Base-by-base conservation (phyloP, 345 rosid genomes). In the Pelargonium nanum region DNA sequence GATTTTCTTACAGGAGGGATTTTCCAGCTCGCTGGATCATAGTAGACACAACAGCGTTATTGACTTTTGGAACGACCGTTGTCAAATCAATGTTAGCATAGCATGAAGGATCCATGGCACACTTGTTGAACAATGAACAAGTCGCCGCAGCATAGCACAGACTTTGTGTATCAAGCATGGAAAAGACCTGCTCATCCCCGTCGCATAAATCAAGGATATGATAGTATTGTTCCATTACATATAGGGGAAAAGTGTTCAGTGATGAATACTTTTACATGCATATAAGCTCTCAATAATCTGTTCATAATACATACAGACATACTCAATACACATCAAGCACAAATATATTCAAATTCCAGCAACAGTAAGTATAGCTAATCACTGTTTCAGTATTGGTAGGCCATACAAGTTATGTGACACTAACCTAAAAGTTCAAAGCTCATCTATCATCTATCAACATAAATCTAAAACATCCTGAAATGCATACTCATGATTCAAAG, bases 11-110 rank as follows among this genome's bases (percentile, higher is more conserved):
- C 97, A 69, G 80, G 51, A 91, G 86, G 57, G 87, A 68, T 65
- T 80, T 87, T 64, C 96, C 96, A 55, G 96, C 93, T 40, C 96
- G 85, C 30, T 85, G 91, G 69, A 91, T 82, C 96, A 85, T 77
- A 0, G 88, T 82, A 65, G 81, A 81, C 51, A 87, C 93, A 70
- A 85, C 88, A 5, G 82, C 87, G 66, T 80, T 80, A 66, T 87
- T 83, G 59, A 85, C 81, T 69, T 73, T 76, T 0, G 84, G 91
- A 6, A 85, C 79, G 60, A 82, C 76, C 1, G 89, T 85, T 19
- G 87, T 82, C 73, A 91, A 68, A 81, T 87, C 91, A 67, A 91
- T 78, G 71, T 81, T 65, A 52, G 86, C 62, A 72, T 91, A 85
- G 75, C 89, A 87, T 48, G 69, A 62, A 62, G 87, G 95, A 71